phyloP scores from a whole-genome alignment of 1,284 basidiomycete genomes.

The Ustilago curta region DNA sequence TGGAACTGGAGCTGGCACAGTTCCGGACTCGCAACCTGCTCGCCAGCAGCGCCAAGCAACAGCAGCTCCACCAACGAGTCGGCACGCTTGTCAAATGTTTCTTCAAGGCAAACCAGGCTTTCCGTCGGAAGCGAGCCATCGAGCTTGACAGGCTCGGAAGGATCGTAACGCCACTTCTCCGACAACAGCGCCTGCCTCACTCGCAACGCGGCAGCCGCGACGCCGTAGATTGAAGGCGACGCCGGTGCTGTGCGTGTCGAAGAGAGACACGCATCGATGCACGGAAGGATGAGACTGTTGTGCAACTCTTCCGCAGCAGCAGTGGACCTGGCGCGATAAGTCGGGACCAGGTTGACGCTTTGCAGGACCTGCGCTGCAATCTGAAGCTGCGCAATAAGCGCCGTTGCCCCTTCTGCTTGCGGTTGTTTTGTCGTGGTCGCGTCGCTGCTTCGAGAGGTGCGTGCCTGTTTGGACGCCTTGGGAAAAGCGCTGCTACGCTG shows the following conservation, averaged over 20 bases:
- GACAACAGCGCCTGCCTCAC: slow-evolving; percentile 32
- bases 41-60: not conserved
- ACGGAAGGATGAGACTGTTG: slow-evolving; percentile 28
- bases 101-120: slow-evolving; percentile 28
- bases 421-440: slow-evolving; percentile 3
- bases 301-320: slow-evolving; percentile 43
- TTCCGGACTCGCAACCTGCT: not conserved
- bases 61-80: slow-evolving; percentile 34
- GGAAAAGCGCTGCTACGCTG: not conserved
- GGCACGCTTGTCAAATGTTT: slow-evolving; percentile 32
- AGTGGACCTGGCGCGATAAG: slow-evolving; percentile 30
- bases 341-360: slow-evolving; percentile 31
- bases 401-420: not conserved
- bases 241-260: not conserved
- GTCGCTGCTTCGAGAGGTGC: slow-evolving; percentile 7
- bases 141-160: slow-evolving; percentile 43
- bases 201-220: slow-evolving; percentile 40
- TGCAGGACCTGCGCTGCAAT: slow-evolving; percentile 35
- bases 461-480: slow-evolving; percentile 29
- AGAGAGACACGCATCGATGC: slow-evolving; percentile 25
- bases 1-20: slow-evolving; percentile 27
- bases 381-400: slow-evolving; percentile 21
- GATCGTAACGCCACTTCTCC: slow-evolving; percentile 46
- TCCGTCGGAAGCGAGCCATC: slow-evolving; percentile 41
- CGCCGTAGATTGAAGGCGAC: slow-evolving; percentile 4